Evolutionary conservation across 1,139 yeast species (phyloP).

Genomic region (Candida frijolesensis): DNA sequence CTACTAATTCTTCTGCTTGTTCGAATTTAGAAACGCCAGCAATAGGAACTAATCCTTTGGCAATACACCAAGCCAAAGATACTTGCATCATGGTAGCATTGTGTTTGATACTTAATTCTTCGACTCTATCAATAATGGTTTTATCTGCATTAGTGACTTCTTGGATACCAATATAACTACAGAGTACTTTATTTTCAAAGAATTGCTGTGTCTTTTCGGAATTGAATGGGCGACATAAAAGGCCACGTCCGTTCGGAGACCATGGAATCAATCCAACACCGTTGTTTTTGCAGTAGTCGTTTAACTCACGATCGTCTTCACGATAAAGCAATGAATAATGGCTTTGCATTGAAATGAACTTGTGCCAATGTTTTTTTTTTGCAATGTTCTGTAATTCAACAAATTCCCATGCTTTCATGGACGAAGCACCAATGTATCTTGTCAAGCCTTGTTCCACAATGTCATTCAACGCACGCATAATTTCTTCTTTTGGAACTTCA

Average conservation of each 20-base stretch:
- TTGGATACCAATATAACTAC: conserved; percentile 9
- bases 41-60: too few relatives aligned
- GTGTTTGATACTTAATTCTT: conserved; percentile 48
- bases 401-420: conserved; percentile 53
- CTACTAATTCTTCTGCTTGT: conserved; percentile 45
- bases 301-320: conserved; percentile 65
- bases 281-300: conserved; percentile 42
- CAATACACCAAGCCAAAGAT: conserved; percentile 32
- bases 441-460: conserved; percentile 49
- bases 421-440: conserved; percentile 62
- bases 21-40: conserved; percentile 40
- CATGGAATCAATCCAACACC: conserved; percentile 55
- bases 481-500: conserved; percentile 47
- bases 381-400: conserved; percentile 53
- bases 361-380: conserved; percentile 54
- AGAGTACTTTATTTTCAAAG: conserved; percentile 8
- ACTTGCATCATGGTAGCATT: conserved; percentile 19
- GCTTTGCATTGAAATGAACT: conserved; percentile 62
- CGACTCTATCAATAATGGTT: conserved; percentile 51
- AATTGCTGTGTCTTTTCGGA: conserved; percentile 11
- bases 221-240: conserved; percentile 36
- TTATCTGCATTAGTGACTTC: conserved; percentile 22
- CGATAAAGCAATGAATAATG: conserved; percentile 56
- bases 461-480: conserved; percentile 56
- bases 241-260: conserved; percentile 53